These are phyloP conservation scores for Carnegiea gigantea DNA, from an alignment of 179 eudicot genomes.

Conservation along the genomic window DNA sequence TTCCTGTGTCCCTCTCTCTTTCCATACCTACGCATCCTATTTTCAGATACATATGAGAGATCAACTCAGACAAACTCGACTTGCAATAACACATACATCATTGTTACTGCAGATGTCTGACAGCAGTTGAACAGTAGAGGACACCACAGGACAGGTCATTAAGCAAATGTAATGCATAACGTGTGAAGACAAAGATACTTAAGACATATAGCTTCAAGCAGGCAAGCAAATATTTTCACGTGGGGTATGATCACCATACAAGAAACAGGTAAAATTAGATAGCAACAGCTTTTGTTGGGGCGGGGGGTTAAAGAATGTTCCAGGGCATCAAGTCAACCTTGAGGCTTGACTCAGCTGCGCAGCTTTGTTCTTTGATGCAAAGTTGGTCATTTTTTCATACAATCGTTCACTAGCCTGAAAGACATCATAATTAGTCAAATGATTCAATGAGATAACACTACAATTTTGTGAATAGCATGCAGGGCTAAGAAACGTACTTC, in stretches of 20 bases:
- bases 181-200: background rate
- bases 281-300: background rate
- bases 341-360: constrained; percentile 71
- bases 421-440: constrained; percentile 15
- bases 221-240: constrained; percentile 3
- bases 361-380: constrained; percentile 89
- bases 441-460: constrained; percentile 5
- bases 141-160: background rate
- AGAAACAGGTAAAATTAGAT: background rate
- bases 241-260: background rate
- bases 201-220: background rate
- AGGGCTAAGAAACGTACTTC: constrained; percentile 54
- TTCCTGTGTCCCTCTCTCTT: background rate
- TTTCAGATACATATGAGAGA: background rate
- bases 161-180: background rate
- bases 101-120: background rate
- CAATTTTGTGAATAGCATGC: constrained; percentile 1
- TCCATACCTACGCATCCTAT: background rate
- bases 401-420: constrained; percentile 92
- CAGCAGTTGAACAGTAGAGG: background rate
- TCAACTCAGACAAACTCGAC: background rate
- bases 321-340: constrained; percentile 33
- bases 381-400: constrained; percentile 81
- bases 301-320: background rate
- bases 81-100: background rate